phyloP scores from a whole-genome alignment of 495 filamentous ascomycete genomes.

The Apodospora peruviana region DNA sequence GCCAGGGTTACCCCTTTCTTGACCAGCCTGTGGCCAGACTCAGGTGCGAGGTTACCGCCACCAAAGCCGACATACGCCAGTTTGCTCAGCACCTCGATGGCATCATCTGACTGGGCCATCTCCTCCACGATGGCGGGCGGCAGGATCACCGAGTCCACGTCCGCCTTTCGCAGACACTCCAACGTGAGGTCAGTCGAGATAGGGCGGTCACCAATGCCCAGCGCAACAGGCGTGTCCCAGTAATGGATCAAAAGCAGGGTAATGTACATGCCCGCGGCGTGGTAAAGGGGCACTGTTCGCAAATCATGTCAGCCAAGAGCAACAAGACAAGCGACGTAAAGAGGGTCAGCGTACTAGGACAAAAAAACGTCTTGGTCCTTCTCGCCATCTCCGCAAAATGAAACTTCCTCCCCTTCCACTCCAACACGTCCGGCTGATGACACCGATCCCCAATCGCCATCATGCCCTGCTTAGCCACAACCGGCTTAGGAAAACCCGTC shows the following conservation, averaged over 20 bases:
- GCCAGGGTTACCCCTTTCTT: conserved; percentile 20
- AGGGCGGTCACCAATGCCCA: conserved; percentile 34
- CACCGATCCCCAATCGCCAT: conserved; percentile 36
- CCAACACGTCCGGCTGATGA: conserved; percentile 3
- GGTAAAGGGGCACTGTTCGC: conserved; percentile 19
- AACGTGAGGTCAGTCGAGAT: conserved; percentile 27
- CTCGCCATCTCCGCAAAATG: conserved; percentile 17
- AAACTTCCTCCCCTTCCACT: conserved; percentile 19
- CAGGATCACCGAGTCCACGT: conserved; percentile 25
- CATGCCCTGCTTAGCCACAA: conserved; percentile 43
- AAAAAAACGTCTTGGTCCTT: conserved; percentile 7
- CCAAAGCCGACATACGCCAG: conserved; percentile 28
- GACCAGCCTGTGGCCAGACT: conserved; percentile 30
- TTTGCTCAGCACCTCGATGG: conserved; percentile 22
- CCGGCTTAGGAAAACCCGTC: conserved; percentile 52
- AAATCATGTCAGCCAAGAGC: conserved; percentile 2
- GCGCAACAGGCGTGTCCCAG: conserved; percentile 21
- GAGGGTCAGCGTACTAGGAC: conserved; percentile 18
- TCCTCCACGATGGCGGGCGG: conserved; percentile 42
- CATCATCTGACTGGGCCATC: conserved; percentile 26
- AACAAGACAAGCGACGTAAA: conserved; percentile 9
- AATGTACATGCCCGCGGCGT: conserved; percentile 33
- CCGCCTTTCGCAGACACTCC: conserved; percentile 26
- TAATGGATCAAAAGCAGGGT: conserved; percentile 25
- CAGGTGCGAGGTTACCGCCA: conserved; percentile 36